Conservation (phyloP, 495 filamentous ascomycete genomes). For the Penicillium goetzii region DNA sequence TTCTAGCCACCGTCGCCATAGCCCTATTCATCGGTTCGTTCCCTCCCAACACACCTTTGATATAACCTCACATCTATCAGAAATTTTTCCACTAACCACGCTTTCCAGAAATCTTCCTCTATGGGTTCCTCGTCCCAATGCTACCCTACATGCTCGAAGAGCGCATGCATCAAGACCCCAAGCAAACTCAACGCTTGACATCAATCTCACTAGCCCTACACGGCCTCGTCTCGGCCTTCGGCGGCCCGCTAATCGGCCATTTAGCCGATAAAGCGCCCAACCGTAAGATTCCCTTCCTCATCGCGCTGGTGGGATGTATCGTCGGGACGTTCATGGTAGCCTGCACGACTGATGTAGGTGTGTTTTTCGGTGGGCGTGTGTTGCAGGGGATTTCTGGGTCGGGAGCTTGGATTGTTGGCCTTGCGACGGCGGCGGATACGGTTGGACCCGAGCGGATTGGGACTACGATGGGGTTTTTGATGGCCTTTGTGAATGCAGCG, state of each 20-base stretch:
- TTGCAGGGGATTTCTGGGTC: constrained; percentile 29
- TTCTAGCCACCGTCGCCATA: constrained; percentile 6
- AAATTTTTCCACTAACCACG: constrained; percentile 1
- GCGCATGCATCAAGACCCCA: constrained; percentile 22
- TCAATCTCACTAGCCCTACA: constrained; percentile 21
- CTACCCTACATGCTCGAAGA: constrained; percentile 30
- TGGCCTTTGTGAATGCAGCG: constrained; percentile 25
- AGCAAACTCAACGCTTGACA: constrained; percentile 22
- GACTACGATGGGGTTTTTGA: constrained; percentile 26
- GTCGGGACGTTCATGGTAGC: constrained; percentile 12
- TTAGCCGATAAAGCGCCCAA: constrained; percentile 26
- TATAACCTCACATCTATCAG: not conserved
- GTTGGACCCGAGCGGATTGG: constrained; percentile 27
- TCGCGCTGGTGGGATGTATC: constrained; percentile 10
- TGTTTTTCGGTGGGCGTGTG: constrained; percentile 25
- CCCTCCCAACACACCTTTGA: not conserved
- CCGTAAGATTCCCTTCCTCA: constrained; percentile 16
- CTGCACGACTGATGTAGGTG: constrained; percentile 3
- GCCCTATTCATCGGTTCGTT: constrained; percentile 13
- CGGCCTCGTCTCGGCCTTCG: constrained; percentile 22
- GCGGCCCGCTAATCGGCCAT: constrained; percentile 25
- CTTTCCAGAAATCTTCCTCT: constrained; percentile 32
- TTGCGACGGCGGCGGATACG: constrained; percentile 30
- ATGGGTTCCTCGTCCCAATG: constrained; percentile 34
- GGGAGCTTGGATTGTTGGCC: constrained; percentile 33